phyloP scores from a whole-genome alignment of 352 stramenopile genomes.

The Globisporangium camurandrum region DNA sequence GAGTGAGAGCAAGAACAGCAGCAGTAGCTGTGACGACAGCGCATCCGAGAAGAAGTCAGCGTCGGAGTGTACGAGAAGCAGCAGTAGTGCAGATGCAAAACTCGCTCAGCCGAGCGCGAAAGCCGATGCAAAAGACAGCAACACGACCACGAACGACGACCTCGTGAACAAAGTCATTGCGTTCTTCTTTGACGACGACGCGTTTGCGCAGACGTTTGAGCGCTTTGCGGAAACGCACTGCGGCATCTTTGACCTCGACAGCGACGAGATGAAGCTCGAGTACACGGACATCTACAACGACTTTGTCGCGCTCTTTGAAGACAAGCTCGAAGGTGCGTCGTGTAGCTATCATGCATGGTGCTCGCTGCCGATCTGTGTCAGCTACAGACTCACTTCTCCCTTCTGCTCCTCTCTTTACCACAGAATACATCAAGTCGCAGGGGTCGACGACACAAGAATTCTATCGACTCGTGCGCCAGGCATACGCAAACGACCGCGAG shows the following conservation, averaged over 20 bases:
- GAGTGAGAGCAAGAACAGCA: conserved; percentile 29
- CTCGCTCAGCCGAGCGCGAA: conserved; percentile 7
- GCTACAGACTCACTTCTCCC: not conserved
- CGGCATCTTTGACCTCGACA: conserved; percentile 52
- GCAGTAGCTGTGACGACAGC: conserved; percentile 16
- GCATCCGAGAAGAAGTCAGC: conserved; percentile 3
- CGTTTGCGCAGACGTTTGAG: conserved; percentile 66
- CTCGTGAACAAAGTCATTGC: conserved; percentile 60
- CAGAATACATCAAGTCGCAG: conserved; percentile 56
- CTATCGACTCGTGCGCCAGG: conserved; percentile 47
- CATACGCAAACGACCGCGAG: conserved; percentile 49
- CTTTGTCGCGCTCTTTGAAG: conserved; percentile 66
- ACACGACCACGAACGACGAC: conserved; percentile 16
- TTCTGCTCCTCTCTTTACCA: not conserved
- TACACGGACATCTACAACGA: conserved; percentile 80
- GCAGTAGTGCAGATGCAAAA: conserved; percentile 4
- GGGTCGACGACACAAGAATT: conserved; percentile 57
- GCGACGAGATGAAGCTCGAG: conserved; percentile 79
- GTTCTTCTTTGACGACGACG: conserved; percentile 79
- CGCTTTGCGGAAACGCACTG: conserved; percentile 58
- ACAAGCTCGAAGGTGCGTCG: conserved; percentile 68
- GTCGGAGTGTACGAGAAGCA: too few species aligned
- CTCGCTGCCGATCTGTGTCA: too few species aligned
- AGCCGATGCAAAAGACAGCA: conserved; percentile 24
- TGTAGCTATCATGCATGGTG: too few species aligned